phyloP scores from a whole-genome alignment of 73 alveolate species.

The Tetrahymena elliotti region DNA sequence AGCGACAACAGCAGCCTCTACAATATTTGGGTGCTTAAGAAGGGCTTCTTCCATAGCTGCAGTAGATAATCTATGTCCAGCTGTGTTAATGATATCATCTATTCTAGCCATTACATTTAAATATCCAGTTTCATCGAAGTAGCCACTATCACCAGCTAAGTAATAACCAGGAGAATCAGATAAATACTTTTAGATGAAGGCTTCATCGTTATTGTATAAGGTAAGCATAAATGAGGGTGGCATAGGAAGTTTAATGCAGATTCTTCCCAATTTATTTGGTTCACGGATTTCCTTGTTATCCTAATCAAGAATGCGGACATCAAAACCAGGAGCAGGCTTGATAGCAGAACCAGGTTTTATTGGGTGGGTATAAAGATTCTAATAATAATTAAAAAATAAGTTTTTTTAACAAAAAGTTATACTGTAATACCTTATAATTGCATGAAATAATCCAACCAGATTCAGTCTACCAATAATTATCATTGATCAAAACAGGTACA shows the following conservation, averaged over 20 bases:
- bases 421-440: slow-evolving; percentile 40
- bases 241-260: slow-evolving; percentile 91
- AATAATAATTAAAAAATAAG: background rate
- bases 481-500: slow-evolving; percentile 77
- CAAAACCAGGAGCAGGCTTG: slow-evolving; percentile 92
- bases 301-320: slow-evolving; percentile 75
- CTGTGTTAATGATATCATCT: slow-evolving; percentile 87
- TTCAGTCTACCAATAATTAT: slow-evolving; percentile 99
- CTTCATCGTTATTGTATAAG: slow-evolving; percentile 93
- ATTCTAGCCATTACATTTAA: slow-evolving; percentile 72
- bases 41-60: slow-evolving; percentile 83
- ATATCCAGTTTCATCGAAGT: slow-evolving; percentile 71
- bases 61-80: slow-evolving; percentile 84
- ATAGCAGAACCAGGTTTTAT: slow-evolving; percentile 90
- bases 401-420: background rate
- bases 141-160: slow-evolving; percentile 96
- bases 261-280: slow-evolving; percentile 72
- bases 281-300: slow-evolving; percentile 48
- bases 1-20: slow-evolving; percentile 96
- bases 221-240: slow-evolving; percentile 98
- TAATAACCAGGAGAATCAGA: slow-evolving; percentile 87
- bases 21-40: slow-evolving; percentile 67
- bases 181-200: slow-evolving; percentile 83
- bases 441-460: slow-evolving; percentile 95
- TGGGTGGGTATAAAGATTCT: slow-evolving; percentile 18